Conservation (phyloP, 2,329 filamentous ascomycete genomes). For the Sporothrix dimorphospora region DNA sequence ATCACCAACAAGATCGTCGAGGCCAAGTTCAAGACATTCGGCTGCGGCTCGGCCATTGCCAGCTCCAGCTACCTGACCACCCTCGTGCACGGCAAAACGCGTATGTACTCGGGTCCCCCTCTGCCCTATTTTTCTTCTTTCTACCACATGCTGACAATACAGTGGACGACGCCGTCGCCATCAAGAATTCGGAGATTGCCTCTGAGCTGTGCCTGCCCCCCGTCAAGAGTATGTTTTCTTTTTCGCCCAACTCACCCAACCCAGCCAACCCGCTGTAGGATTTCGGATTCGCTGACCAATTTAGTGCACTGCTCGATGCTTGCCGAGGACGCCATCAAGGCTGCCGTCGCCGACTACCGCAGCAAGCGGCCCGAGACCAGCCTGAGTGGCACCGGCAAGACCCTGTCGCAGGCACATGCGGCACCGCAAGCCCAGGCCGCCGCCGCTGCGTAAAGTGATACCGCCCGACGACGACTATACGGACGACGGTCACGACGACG, state of each 20-base stretch:
- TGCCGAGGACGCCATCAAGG: slow-evolving; percentile 90
- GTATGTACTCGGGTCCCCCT: slow-evolving; percentile 7
- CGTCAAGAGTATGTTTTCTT: slow-evolving; percentile 78
- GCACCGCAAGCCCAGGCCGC: slow-evolving; percentile 28
- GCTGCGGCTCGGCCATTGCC: slow-evolving; percentile 92
- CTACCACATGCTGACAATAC: neutral
- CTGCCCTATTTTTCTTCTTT: neutral
- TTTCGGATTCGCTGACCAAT: slow-evolving; percentile 38
- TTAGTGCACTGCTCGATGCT: slow-evolving; percentile 90
- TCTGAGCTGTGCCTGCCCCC: slow-evolving; percentile 91
- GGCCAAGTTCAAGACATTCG: slow-evolving; percentile 98
- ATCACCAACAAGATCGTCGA: slow-evolving; percentile 86
- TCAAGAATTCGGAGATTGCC: slow-evolving; percentile 97
- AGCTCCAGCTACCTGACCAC: slow-evolving; percentile 87
- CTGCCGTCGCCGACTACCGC: slow-evolving; percentile 88
- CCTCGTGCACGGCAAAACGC: slow-evolving; percentile 89
- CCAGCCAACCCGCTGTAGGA: slow-evolving; percentile 35
- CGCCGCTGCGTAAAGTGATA: slow-evolving; percentile 18
- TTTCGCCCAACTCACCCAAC: slow-evolving; percentile 61
- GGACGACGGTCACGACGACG: neutral
- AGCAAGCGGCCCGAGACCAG: slow-evolving; percentile 87
- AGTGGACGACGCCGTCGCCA: slow-evolving; percentile 86
- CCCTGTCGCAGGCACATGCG: slow-evolving; percentile 30
- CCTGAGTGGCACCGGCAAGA: slow-evolving; percentile 67
- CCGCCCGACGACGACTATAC: neutral